A percentile compares a stretch with the other conserved stretches of the same genome.
Evolutionary conservation across 768 basidiomycete species (phyloP).

Genomic region (Termitomyces sp.): DNA sequence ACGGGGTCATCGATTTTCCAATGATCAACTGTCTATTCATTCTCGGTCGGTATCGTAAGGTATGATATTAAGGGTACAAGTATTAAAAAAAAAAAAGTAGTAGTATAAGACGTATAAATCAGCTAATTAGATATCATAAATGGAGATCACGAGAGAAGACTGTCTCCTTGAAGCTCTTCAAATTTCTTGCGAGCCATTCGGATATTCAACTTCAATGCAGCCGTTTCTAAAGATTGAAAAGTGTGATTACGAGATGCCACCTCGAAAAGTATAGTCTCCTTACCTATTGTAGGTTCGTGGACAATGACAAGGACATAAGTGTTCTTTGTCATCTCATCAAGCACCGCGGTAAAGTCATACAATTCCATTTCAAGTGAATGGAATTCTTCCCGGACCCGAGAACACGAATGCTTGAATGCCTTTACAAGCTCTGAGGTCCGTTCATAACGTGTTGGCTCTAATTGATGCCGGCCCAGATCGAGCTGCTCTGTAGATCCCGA

Average conservation of each 20-base stretch:
- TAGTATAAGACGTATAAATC: slow-evolving; percentile 8
- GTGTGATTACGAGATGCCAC: not conserved
- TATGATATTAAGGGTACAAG: slow-evolving; percentile 1
- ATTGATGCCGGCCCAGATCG: slow-evolving; percentile 32
- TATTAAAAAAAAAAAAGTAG: not conserved
- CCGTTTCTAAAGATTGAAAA: slow-evolving; percentile 56
- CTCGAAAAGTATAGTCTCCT: not conserved
- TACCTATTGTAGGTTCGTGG: slow-evolving; percentile 85
- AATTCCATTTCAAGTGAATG: slow-evolving; percentile 84
- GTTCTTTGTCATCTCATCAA: slow-evolving; percentile 90
- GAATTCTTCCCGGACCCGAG: slow-evolving; percentile 81
- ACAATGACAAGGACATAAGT: slow-evolving; percentile 90
- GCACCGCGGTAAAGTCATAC: slow-evolving; percentile 78
- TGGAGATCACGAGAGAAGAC: slow-evolving; percentile 30
- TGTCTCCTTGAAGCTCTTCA: slow-evolving; percentile 81
- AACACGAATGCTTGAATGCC: slow-evolving; percentile 89
- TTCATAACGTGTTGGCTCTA: slow-evolving; percentile 74
- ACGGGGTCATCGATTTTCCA: not conserved
- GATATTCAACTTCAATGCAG: slow-evolving; percentile 84
- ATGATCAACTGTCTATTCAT: not conserved
- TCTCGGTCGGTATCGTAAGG: not conserved
- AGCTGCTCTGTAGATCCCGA: slow-evolving; percentile 17
- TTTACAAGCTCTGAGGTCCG: slow-evolving; percentile 93
- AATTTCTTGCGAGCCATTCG: slow-evolving; percentile 83
- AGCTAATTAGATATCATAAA: not conserved